These are phyloP conservation scores for Pseudevernia furfuracea DNA, from an alignment of 495 filamentous ascomycete genomes.

Conservation along the genomic window DNA sequence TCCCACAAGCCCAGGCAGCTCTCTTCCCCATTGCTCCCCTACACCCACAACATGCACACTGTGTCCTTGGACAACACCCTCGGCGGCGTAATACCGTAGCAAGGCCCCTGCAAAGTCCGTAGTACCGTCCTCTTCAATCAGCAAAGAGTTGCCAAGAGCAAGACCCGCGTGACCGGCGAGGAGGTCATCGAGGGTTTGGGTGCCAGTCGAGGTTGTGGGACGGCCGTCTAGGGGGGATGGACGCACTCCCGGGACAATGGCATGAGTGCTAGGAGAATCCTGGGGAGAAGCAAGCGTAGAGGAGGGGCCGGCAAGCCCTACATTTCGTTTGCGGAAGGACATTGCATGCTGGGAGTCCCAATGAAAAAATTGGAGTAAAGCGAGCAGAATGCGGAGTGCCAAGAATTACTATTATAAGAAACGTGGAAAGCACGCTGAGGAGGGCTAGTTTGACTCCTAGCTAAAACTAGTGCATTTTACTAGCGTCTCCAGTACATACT, in stretches of 20 bases:
- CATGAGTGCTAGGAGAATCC: constrained; percentile 29
- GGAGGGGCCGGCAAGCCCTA: constrained; percentile 50
- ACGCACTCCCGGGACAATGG: constrained; percentile 57
- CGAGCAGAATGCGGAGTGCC: too few species aligned
- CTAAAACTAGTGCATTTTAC: too few species aligned
- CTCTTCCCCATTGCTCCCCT: constrained; percentile 69
- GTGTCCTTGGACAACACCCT: constrained; percentile 89
- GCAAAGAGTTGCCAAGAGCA: constrained; percentile 66
- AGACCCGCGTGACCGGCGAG: constrained; percentile 86
- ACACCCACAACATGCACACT: constrained; percentile 76
- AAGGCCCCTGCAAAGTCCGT: constrained; percentile 87
- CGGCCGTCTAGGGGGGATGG: constrained; percentile 87
- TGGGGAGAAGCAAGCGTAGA: constrained; percentile 36
- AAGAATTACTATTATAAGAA: too few species aligned
- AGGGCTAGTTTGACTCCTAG: too few species aligned
- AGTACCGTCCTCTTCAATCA: constrained; percentile 88
- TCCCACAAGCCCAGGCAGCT: constrained; percentile 66
- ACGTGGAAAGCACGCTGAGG: too few species aligned
- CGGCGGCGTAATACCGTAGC: constrained; percentile 83
- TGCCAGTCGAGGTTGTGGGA: constrained; percentile 84
- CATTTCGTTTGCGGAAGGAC: constrained; percentile 87
- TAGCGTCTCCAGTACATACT: too few species aligned
- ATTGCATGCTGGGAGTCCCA: constrained; percentile 41
- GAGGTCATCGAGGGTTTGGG: constrained; percentile 72
- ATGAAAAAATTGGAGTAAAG: too few species aligned